phyloP scores from a whole-genome alignment of 2,329 filamentous ascomycete genomes.

The Claviceps fusiformis region DNA sequence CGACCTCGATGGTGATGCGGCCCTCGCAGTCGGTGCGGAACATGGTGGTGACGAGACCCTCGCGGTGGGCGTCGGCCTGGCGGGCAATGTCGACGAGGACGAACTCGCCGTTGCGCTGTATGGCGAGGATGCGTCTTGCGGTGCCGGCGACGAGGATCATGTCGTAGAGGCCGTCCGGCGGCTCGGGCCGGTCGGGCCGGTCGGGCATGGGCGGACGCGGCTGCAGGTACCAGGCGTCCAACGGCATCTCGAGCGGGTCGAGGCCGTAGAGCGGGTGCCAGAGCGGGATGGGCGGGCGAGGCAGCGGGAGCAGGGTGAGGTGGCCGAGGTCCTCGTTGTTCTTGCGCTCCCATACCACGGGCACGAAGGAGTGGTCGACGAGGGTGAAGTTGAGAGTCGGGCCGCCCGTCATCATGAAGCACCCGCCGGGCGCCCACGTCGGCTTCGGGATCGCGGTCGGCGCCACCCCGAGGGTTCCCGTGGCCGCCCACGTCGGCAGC shows the following conservation, averaged over 20 bases:
- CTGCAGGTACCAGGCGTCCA: not conserved
- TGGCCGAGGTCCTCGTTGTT: not conserved
- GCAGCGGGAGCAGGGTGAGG: not conserved
- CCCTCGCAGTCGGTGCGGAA: conserved; percentile 1
- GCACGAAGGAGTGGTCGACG: not conserved
- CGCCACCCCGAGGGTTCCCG: not conserved
- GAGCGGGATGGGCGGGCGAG: not conserved
- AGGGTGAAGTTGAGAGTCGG: not conserved
- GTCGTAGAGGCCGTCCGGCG: not conserved
- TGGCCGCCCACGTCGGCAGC: not conserved
- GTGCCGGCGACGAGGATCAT: not conserved
- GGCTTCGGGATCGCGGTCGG: not conserved
- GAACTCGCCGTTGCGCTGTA: not conserved
- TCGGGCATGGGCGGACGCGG: not conserved
- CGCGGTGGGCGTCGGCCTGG: too few species aligned
- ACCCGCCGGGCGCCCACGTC: not conserved
- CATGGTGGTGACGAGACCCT: not conserved
- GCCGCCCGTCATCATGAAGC: not conserved
- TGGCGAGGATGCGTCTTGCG: not conserved
- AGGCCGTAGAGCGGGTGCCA: not conserved
- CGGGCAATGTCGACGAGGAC: not conserved
- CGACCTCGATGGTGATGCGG: not conserved
- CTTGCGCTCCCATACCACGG: not conserved
- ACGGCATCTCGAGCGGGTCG: not conserved
- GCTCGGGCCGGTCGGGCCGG: not conserved